phyloP scores from a whole-genome alignment of 2,329 filamentous ascomycete genomes.

The Aureobasidium pullulans region DNA sequence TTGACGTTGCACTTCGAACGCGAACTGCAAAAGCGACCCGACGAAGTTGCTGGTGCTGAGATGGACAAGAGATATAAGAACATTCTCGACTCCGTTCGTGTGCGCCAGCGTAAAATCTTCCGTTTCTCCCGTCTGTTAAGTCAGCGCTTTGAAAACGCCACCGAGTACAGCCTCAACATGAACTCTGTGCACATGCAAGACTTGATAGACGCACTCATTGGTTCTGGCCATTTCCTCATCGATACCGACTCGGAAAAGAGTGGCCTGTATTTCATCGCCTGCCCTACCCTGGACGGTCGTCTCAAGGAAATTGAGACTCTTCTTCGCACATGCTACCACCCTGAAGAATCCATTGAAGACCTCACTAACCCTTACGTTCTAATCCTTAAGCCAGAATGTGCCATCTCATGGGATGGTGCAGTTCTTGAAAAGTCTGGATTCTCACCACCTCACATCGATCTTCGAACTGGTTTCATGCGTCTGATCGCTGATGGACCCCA shows the following conservation, averaged over 20 bases:
- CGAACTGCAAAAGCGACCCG: conserved; percentile 75
- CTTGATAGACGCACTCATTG: conserved; percentile 71
- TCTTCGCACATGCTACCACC: conserved; percentile 69
- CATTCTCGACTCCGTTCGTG: conserved; percentile 88
- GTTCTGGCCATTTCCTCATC: conserved; percentile 82
- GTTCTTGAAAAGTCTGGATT: conserved; percentile 60
- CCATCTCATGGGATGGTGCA: conserved; percentile 73
- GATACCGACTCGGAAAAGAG: conserved; percentile 60
- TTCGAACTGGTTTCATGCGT: conserved; percentile 79
- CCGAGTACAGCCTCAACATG: conserved; percentile 83
- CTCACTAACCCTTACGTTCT: conserved; percentile 75
- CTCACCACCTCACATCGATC: conserved; percentile 70
- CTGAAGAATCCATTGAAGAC: conserved; percentile 63
- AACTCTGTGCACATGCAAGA: conserved; percentile 61
- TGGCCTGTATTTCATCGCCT: conserved; percentile 73
- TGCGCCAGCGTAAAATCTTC: conserved; percentile 91
- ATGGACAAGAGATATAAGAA: conserved; percentile 98
- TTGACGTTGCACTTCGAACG: conserved; percentile 87
- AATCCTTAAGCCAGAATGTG: conserved; percentile 73
- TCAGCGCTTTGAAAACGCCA: conserved; percentile 92
- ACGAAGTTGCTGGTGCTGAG: conserved; percentile 68
- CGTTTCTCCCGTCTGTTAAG: conserved; percentile 87
- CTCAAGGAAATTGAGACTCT: conserved; percentile 79
- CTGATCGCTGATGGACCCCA: conserved; percentile 85
- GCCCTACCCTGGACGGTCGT: conserved; percentile 66